Base-by-base conservation (phyloP, 495 filamentous ascomycete species). In the Aspergillus sparsus region DNA sequence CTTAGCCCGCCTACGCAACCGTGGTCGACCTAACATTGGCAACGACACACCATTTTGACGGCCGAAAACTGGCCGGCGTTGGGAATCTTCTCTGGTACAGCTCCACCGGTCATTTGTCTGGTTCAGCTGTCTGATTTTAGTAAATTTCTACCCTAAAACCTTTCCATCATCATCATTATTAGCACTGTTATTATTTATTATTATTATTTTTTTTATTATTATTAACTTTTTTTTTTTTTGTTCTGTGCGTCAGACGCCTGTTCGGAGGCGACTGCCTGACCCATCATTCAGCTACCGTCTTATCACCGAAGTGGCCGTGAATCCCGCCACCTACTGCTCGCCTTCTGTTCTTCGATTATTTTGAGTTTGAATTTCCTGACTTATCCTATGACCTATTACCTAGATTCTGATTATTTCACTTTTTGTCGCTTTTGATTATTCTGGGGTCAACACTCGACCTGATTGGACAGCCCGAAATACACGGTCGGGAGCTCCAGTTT, bases 21-120 rank as follows among this genome's bases (percentile, higher is more conserved):
- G 66, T 70, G 66, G 69, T 72, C 64, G 68, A 69, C 61, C 51
- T 53, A 59, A 39, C 60, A 65, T 68, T 69, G 68, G 71, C 31
- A 58, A 62, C 61, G 56, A 44, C 44, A 44, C n/a, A 58, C 49
- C 53, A 57, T 59, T 60, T 64, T 52, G 50, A 62, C 58, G 56
- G 52, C 55, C 61, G 58, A 63, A 64, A 53, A 63, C 57, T 61
- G 57, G 53, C 62, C 64, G 62, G 35, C 54, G 57, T 57, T 61
- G 51, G 60, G 65, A 41, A 62, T 55, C 51, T 57, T 41, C 42
- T 62, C 56, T 66, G 63, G 62, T 58, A 58, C 62, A 58, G 65
- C 65, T 69, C 67, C 67, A 69, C 67, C 49, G 35, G 49, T 62
- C 58, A 64, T 51, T 63, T 62, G 45, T 58, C 63, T 66, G 62